Base-by-base conservation (phyloP, 1,139 yeast genomes). In the Hanseniaspora gamundiae region DNA sequence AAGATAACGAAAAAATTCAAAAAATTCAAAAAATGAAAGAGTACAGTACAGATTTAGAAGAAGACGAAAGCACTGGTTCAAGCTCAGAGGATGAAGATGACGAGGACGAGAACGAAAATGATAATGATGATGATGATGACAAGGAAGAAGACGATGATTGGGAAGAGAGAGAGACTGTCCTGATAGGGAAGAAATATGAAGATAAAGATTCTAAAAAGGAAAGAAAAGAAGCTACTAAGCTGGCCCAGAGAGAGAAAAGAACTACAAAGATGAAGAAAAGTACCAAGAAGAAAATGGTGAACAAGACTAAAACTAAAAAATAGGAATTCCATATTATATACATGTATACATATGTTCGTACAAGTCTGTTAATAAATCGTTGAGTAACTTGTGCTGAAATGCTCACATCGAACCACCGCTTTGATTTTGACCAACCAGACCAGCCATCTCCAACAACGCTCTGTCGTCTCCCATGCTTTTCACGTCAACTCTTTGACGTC, bases 201-300 rank as follows among this genome's bases (percentile, higher is more conserved):
- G 94, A 88, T 57, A 82, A 87, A 57, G 95, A 86, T 21, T 78
- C 70, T 0, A 91, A 88, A 61, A 85, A 81, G 57, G 80, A 76
- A 41, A 73, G 97, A 45, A 93, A 93, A 62, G 81, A 80, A 55
- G 82, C 80, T 21, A 80, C 86, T 19, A 91, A 86, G 59, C 82
- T 78, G 35, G 86, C 79, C 14, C 84, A 86, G 49, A 82, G 81
- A 55, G 97, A 88, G 54, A 87, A 84, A 66, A 73, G 98, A 47
- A 80, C 86, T 58, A 79, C 79, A 4, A 93, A 93, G 62, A 81
- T 91, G 80, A 91, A 91, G 62, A 93, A 93, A 62, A 86, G 84
- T 62, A 65, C 86, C 35, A 91, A 91, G 67, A 91, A 91, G 73
- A 81, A 80, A 59, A 65, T 81, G 38, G 70, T 80, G 6, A 77